Evolutionary conservation across 2,329 filamentous ascomycete species (phyloP), one percentile per base, ranked within the genome.

Genomic region (Decorospora gaudefroyi): DNA sequence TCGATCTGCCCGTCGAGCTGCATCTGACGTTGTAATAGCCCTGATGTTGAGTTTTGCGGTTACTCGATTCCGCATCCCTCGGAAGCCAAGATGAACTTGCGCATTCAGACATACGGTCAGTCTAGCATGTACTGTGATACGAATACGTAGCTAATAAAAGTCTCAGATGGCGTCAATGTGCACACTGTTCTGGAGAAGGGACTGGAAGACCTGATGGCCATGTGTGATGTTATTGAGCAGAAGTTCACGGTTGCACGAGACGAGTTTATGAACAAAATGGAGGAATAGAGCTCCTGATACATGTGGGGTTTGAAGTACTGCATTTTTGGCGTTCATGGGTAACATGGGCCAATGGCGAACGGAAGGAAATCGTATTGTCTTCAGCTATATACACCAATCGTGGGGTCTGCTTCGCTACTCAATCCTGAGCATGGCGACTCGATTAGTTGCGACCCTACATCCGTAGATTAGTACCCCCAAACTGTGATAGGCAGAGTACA

Each of bases 21-120:
- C 6, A 21, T 15, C 38, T 58, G 21, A 55, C 19, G 9, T 6
- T 4, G 1, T 8, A 39, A 39, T 55, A 97, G 92, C 71, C 92
- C 93, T 19, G 84, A 93, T 53, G 93, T 99, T 48, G 93, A 99
- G 71, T 96, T 99, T 74, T 97, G 93, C 73, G 93, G 92, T 49
- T 99, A 99, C 72, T 89, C 92, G 6, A 97, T 99, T 50, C 93
- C 93, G 19, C 93, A 99, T 73, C 93, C 93, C 36, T 95, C 91
- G 26, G 93, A 99, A 73, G 77, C 85, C 27, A 93, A 95, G 74
- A 96, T 99, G 92, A 96, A 97, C 67, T 77, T 99, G 51, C 84
- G 93, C 63, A 97, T 99, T 52, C 93, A 99, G 73, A 99, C 92
- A 57, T 97, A 93, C 64, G 88, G 92, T 96, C 76, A 19, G 57